Percentiles rank a stretch among this genome's conserved stretches.
Conservation (phyloP, 768 basidiomycete species). For the Termitomyces sp. region DNA sequence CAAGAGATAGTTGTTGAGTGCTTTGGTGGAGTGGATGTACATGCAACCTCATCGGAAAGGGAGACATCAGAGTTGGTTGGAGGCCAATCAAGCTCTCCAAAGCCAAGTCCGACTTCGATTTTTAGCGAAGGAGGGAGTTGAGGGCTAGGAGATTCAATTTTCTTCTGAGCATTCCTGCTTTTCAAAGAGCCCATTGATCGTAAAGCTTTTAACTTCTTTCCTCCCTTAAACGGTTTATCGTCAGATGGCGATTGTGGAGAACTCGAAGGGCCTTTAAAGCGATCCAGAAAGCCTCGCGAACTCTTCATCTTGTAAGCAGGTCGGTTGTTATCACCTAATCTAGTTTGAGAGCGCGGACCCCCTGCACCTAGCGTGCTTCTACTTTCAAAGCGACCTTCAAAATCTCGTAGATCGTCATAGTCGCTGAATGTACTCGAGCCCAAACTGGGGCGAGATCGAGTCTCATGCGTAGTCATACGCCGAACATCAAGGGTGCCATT, state of each 20-base stretch:
- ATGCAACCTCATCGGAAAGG: conserved; percentile 17
- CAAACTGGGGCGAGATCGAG: conserved; percentile 60
- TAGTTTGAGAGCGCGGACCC: conserved; percentile 15
- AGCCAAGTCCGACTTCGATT: conserved; percentile 52
- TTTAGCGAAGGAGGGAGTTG: conserved; percentile 47
- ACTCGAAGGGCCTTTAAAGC: conserved; percentile 46
- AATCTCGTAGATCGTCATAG: conserved; percentile 84
- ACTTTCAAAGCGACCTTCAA: conserved; percentile 83
- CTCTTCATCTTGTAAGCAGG: conserved; percentile 45
- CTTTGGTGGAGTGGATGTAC: conserved; percentile 30
- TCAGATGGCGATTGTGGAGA: conserved; percentile 40
- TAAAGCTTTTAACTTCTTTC: conserved; percentile 64
- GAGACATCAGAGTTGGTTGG: conserved; percentile 23
- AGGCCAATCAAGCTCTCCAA: conserved; percentile 53
- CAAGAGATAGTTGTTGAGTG: conserved; percentile 25
- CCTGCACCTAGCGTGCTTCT: conserved; percentile 63
- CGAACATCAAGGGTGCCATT: conserved; percentile 24
- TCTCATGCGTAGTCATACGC: conserved; percentile 31
- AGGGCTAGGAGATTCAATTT: conserved; percentile 41
- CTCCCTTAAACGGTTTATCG: conserved; percentile 30
- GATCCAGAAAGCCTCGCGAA: conserved; percentile 63
- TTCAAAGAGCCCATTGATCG: conserved; percentile 81
- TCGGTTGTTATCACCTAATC: conserved; percentile 30
- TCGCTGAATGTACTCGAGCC: conserved; percentile 74
- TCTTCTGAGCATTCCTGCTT: conserved; percentile 39